These are phyloP conservation scores for Stenocarpella maydis DNA, from an alignment of 2,329 filamentous ascomycete genomes.

Conservation along the genomic window DNA sequence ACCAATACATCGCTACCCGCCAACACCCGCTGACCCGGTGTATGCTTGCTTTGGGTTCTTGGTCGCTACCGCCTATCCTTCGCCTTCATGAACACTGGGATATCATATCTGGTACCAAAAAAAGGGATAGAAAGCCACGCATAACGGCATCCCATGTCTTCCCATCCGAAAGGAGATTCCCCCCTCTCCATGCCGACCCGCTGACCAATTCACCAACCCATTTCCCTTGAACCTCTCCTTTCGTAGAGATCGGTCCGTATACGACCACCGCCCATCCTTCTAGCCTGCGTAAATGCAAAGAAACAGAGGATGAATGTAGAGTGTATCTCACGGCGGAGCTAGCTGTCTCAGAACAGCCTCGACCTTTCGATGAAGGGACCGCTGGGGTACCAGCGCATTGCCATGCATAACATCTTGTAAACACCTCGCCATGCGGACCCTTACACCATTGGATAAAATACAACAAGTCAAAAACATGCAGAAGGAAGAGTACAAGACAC, in stretches of 20 bases:
- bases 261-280: neutral
- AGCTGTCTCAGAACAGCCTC: constrained; percentile 5
- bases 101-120: constrained; percentile 21
- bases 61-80: constrained; percentile 1
- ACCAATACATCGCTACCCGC: neutral
- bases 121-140: neutral
- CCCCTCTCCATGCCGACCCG: neutral
- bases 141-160: neutral
- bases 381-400: constrained; percentile 20
- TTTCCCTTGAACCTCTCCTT: neutral
- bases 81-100: constrained; percentile 3
- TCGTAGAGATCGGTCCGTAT: neutral
- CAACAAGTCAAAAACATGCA: constrained; percentile 26
- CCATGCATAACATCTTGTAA: constrained; percentile 29
- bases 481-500: constrained; percentile 22
- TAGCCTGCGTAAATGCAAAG: constrained; percentile 26
- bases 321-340: neutral
- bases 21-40: neutral
- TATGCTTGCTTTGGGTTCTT: constrained; percentile 15
- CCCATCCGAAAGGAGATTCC: neutral
- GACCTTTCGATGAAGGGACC: neutral
- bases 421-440: constrained; percentile 33
- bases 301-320: neutral
- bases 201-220: neutral
- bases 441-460: constrained; percentile 4